Percentiles rank a stretch among this genome's conserved stretches.
Conservation (phyloP, 2,329 filamentous ascomycete species). For the Alternaria solani region DNA sequence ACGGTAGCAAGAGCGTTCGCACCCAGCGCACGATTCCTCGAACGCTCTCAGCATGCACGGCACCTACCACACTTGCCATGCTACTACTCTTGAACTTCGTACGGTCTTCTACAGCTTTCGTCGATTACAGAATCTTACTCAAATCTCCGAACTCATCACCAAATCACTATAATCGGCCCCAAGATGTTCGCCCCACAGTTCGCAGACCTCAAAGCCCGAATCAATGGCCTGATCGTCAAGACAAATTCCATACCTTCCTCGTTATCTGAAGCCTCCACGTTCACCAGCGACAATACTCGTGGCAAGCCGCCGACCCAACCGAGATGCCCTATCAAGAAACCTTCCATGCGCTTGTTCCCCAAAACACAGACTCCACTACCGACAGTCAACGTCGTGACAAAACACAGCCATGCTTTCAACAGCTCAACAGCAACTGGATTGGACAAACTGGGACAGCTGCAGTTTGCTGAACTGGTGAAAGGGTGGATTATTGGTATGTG, state of each 20-base stretch:
- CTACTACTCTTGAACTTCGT: neutral
- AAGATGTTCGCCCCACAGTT: neutral
- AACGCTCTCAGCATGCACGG: neutral
- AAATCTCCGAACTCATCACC: neutral
- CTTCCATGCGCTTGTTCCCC: neutral
- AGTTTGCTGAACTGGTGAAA: conserved; percentile 7
- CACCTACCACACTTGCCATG: neutral
- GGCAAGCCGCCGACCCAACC: neutral
- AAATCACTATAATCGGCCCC: neutral
- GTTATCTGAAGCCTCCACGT: neutral
- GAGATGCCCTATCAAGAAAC: conserved; percentile 3
- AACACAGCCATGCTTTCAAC: conserved; percentile 11
- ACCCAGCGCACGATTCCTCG: neutral
- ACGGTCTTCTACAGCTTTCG: neutral
- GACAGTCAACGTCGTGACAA: neutral
- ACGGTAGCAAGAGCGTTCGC: neutral
- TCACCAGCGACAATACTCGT: neutral
- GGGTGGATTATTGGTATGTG: conserved; percentile 5
- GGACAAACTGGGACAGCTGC: conserved; percentile 10
- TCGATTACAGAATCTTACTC: neutral
- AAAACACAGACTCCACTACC: neutral
- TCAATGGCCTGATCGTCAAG: neutral
- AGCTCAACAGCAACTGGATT: conserved; percentile 6
- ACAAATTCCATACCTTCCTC: neutral
- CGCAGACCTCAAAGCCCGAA: neutral